Percentiles rank a stretch among this genome's conserved stretches.
These are phyloP conservation scores for Mycena leptocephala DNA, from an alignment of 768 basidiomycete genomes.

Conservation along the genomic window DNA sequence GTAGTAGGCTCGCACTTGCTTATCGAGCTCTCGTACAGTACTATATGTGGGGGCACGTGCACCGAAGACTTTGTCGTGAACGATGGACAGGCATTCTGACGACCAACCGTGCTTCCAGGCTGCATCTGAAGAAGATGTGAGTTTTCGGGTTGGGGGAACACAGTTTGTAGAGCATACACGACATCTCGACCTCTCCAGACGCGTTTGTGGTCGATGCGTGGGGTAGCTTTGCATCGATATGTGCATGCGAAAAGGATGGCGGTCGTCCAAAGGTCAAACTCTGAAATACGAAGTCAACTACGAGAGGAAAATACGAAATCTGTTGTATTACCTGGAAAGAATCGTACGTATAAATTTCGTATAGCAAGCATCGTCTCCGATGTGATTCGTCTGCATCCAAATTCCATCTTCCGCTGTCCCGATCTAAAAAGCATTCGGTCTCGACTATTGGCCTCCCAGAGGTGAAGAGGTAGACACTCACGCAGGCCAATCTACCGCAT, in stretches of 20 bases:
- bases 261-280: conserved; percentile 82
- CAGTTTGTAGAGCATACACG: conserved; percentile 65
- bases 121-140: conserved; percentile 57
- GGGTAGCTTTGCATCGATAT: conserved; percentile 71
- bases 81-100: conserved; percentile 73
- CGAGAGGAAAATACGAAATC: conserved; percentile 13
- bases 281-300: conserved; percentile 49
- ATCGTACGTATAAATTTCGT: conserved; percentile 79
- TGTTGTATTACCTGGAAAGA: conserved; percentile 73
- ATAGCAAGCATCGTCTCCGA: conserved; percentile 73
- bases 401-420: conserved; percentile 80
- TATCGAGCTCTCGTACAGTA: conserved; percentile 75
- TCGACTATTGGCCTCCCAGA: neutral
- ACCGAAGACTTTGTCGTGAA: conserved; percentile 81
- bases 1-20: conserved; percentile 75
- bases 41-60: conserved; percentile 75
- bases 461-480: conserved; percentile 55
- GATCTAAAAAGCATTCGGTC: conserved; percentile 59
- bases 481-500: conserved; percentile 73
- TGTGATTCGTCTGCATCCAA: conserved; percentile 70
- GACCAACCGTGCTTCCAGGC: conserved; percentile 82
- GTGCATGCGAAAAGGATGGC: conserved; percentile 72
- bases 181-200: conserved; percentile 72
- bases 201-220: conserved; percentile 61
- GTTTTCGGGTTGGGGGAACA: neutral